These are phyloP conservation scores for Moniliella sp. DNA, from an alignment of 1,284 basidiomycete genomes.

Conservation along the genomic window DNA sequence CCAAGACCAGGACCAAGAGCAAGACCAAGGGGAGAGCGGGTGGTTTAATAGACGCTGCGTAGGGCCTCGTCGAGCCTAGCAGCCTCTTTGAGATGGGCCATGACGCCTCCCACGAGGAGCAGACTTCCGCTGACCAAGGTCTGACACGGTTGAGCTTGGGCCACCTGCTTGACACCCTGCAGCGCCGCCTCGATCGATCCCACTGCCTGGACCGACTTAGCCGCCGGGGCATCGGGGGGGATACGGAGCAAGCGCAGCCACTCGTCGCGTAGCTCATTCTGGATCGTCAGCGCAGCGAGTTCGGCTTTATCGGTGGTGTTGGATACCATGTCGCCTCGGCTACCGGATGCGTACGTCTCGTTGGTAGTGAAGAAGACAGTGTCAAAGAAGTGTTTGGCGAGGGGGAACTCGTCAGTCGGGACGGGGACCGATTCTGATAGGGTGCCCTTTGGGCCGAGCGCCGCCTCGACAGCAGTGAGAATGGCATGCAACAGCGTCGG, in stretches of 20 bases:
- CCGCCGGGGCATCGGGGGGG: conserved; percentile 7
- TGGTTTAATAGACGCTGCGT: conserved; percentile 1
- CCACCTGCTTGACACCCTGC: conserved; percentile 32
- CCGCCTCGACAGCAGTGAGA: conserved; percentile 27
- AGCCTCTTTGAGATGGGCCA: conserved; percentile 38
- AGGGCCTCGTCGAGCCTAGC: conserved; percentile 18
- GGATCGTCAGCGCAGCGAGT: conserved; percentile 15
- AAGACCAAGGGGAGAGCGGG: too few relatives aligned
- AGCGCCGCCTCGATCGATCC: conserved; percentile 33
- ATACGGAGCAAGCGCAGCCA: conserved; percentile 13
- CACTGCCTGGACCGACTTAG: conserved; percentile 40
- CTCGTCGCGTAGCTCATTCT: conserved; percentile 15
- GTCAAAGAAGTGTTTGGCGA: conserved; percentile 43
- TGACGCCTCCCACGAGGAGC: conserved; percentile 78
- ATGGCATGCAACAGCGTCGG: conserved; percentile 49
- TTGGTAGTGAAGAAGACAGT: conserved; percentile 84
- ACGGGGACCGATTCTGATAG: not conserved
- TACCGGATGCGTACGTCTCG: conserved; percentile 69
- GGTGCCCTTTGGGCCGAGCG: not conserved
- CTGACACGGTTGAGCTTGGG: too few relatives aligned
- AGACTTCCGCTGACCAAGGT: conserved; percentile 76
- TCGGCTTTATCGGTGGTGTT: conserved; percentile 15
- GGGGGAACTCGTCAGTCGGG: conserved; percentile 7
- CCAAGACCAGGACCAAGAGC: too few relatives aligned
- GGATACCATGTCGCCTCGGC: conserved; percentile 43